phyloP scores from a whole-genome alignment of 371 early-diverging fungal genomes.

The Mortierella sp. region DNA sequence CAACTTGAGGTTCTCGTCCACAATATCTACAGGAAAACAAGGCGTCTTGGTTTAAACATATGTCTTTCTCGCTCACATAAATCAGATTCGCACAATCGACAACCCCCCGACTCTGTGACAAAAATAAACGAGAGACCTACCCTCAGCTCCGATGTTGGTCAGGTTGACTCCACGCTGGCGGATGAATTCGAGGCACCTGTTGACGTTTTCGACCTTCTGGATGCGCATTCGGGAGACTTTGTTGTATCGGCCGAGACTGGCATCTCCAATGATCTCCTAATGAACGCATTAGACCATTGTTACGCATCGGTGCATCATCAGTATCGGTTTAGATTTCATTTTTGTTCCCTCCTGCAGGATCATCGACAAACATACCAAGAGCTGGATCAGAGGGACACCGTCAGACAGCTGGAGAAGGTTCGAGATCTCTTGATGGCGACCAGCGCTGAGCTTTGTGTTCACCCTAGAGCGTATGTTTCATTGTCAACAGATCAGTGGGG shows the following conservation, averaged over 20 bases:
- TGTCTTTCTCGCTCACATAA: not conserved
- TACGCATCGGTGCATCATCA: not conserved
- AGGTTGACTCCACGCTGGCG: conserved; percentile 86
- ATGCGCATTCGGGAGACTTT: conserved; percentile 91
- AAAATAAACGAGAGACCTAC: conserved; percentile 34
- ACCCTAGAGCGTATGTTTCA: conserved; percentile 77
- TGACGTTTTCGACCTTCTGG: conserved; percentile 97
- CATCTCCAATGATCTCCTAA: conserved; percentile 89
- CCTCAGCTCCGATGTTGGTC: conserved; percentile 96
- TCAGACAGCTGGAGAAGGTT: conserved; percentile 78
- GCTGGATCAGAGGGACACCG: conserved; percentile 89
- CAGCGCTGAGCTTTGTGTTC: conserved; percentile 87
- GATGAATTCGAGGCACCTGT: conserved; percentile 94
- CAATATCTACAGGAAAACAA: conserved; percentile 82
- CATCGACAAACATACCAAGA: conserved; percentile 66
- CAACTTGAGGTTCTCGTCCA: conserved; percentile 94
- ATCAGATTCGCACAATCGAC: not conserved
- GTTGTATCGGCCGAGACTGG: conserved; percentile 84
- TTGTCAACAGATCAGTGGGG: not conserved
- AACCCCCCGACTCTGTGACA: too few species aligned
- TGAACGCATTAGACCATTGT: not conserved
- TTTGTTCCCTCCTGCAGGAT: not conserved
- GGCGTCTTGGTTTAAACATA: not conserved
- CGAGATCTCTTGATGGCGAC: conserved; percentile 76
- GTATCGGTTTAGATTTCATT: conserved; percentile 40